Conservation (phyloP, 2,329 filamentous ascomycete genomes). For the Fusarium guadeloupense region DNA sequence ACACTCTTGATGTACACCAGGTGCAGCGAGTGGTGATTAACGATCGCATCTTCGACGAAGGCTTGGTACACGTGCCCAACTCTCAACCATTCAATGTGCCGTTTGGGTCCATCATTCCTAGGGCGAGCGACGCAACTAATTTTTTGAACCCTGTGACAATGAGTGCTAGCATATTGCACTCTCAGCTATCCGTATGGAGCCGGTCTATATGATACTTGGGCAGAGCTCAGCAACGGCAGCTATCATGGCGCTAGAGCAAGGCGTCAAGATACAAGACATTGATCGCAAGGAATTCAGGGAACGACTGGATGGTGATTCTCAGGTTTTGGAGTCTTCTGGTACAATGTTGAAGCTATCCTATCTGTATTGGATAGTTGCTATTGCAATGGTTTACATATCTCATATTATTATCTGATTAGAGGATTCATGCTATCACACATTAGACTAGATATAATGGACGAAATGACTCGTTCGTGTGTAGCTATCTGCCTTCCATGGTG, state of each 20-base stretch:
- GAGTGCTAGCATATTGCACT: slow-evolving; percentile 18
- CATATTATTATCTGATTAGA: not conserved
- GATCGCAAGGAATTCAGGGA: slow-evolving; percentile 11
- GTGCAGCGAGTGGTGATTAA: slow-evolving; percentile 22
- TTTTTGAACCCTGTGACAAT: slow-evolving; percentile 23
- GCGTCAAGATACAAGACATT: slow-evolving; percentile 20
- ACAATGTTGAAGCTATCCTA: not conserved
- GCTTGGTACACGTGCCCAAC: slow-evolving; percentile 17
- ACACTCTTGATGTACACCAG: slow-evolving; percentile 26
- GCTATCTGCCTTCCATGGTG: too few species aligned
- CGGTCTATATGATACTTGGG: slow-evolving; percentile 20
- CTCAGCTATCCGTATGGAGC: slow-evolving; percentile 21
- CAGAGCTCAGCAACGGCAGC: slow-evolving; percentile 25
- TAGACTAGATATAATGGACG: too few species aligned
- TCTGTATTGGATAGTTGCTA: rapidly evolving
- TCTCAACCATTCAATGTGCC: slow-evolving; percentile 16
- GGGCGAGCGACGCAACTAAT: slow-evolving; percentile 8
- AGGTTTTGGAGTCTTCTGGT: slow-evolving; percentile 4
- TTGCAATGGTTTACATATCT: not conserved
- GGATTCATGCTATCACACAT: too few species aligned
- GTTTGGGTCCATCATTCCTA: slow-evolving; percentile 5
- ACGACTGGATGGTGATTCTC: not conserved
- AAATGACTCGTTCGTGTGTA: too few species aligned
- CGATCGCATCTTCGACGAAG: slow-evolving; percentile 19
- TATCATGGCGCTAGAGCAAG: slow-evolving; percentile 25